These are phyloP conservation scores for Coemansia biformis DNA, from an alignment of 192 early-diverging fungal species.

Conservation along the genomic window DNA sequence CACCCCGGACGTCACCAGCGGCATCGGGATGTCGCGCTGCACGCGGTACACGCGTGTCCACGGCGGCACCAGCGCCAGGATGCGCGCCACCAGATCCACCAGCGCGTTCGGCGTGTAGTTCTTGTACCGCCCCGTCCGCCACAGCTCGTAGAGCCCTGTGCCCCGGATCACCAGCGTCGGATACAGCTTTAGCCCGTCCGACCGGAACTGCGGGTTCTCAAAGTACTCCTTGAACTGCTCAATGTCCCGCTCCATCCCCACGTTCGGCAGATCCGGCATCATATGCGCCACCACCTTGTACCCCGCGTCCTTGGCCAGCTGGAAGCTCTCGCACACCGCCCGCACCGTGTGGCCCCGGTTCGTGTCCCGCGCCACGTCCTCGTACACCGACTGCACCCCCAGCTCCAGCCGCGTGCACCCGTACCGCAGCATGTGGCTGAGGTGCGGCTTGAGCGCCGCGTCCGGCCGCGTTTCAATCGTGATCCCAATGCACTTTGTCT, in stretches of 20 bases:
- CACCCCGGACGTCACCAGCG: slow-evolving; percentile 94
- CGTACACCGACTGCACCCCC: slow-evolving; percentile 98
- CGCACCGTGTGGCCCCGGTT: slow-evolving; percentile 98
- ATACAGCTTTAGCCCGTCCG: slow-evolving; percentile 97
- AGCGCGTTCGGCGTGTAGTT: slow-evolving; percentile 97
- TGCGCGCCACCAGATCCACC: slow-evolving; percentile 91
- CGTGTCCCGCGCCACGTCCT: slow-evolving; percentile 98
- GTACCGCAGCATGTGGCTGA: slow-evolving; percentile 97
- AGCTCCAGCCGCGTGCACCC: slow-evolving; percentile 98
- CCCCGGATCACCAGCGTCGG: slow-evolving; percentile 98
- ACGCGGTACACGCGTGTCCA: slow-evolving; percentile 99
- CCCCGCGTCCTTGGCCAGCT: slow-evolving; percentile 95
- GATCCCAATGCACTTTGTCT: slow-evolving; percentile 97
- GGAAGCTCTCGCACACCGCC: slow-evolving; percentile 96
- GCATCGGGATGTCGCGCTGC: slow-evolving; percentile 99
- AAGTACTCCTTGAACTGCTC: slow-evolving; percentile 98
- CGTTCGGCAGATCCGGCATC: slow-evolving; percentile 99
- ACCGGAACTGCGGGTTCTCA: slow-evolving; percentile 98
- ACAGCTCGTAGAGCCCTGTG: slow-evolving; percentile 96
- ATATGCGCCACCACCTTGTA: slow-evolving; percentile 99
- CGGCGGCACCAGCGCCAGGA: slow-evolving; percentile 93
- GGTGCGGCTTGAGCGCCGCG: slow-evolving; percentile 95
- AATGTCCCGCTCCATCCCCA: slow-evolving; percentile 98
- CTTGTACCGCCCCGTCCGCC: slow-evolving; percentile 95
- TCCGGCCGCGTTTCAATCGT: slow-evolving; percentile 99